Conservation (phyloP, 805 yeast genomes). For the Pichia paraexigua region DNA sequence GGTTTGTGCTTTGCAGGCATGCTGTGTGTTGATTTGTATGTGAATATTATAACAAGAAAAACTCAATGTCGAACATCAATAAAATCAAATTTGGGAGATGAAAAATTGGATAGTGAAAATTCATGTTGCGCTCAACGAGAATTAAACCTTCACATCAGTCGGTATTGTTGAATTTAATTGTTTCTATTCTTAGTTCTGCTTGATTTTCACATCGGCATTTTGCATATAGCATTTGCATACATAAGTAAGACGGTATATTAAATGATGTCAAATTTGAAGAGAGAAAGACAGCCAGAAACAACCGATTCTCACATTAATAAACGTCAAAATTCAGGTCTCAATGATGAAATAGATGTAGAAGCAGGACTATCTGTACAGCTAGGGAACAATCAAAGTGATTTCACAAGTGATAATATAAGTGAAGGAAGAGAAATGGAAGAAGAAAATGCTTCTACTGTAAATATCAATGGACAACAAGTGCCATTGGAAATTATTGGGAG, state of each 20-base stretch:
- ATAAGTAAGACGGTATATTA: background rate
- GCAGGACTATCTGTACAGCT: background rate
- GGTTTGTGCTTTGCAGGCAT: constrained; percentile 15
- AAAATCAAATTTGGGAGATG: too few relatives aligned
- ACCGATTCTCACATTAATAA: background rate
- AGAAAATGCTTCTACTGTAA: background rate
- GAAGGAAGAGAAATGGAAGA: background rate
- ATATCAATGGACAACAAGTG: background rate
- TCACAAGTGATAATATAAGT: background rate
- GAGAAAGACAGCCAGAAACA: background rate
- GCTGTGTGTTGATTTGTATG: background rate
- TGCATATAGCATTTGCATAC: background rate
- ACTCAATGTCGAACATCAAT: background rate
- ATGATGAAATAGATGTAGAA: background rate
- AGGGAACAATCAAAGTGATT: background rate
- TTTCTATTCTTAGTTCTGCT: background rate
- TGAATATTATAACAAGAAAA: background rate
- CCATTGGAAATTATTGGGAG: background rate
- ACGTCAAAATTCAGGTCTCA: background rate
- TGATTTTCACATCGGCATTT: too few relatives aligned
- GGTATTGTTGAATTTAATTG: too few relatives aligned
- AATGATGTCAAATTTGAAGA: background rate
- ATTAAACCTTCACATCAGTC: too few relatives aligned
- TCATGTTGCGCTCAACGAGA: background rate
- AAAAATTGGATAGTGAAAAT: background rate